Percentiles rank a stretch among this genome's conserved stretches.
Evolutionary conservation across 805 yeast genomes (phyloP).

Genomic region (Spathaspora sp.): DNA sequence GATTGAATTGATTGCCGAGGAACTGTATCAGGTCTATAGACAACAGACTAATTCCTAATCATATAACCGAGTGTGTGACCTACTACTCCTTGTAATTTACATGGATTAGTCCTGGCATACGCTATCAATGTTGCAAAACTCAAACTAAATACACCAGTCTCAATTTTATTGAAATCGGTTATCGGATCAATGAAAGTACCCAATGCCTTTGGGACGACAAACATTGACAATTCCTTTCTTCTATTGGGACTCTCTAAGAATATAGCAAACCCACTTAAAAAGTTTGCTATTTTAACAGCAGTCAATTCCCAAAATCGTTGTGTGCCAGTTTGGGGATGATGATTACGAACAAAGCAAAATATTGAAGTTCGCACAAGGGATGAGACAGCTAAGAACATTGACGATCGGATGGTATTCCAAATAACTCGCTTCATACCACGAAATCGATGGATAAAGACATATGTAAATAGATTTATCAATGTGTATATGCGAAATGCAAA

Average conservation of each 20-base stretch:
- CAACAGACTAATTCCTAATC: conserved; percentile 1
- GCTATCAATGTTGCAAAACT: conserved; percentile 30
- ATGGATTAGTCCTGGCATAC: conserved; percentile 20
- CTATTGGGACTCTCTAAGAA: conserved; percentile 30
- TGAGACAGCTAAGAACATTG: conserved; percentile 33
- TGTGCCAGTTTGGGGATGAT: conserved; percentile 28
- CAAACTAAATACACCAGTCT: conserved; percentile 22
- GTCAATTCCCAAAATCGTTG: conserved; percentile 25
- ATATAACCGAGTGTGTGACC: conserved; percentile 21
- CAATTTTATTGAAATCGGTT: conserved; percentile 15
- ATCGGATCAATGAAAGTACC: conserved; percentile 23
- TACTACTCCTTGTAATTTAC: conserved; percentile 27
- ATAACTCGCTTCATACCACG: conserved; percentile 2
- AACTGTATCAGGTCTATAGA: conserved; percentile 14
- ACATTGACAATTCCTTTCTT: conserved; percentile 40
- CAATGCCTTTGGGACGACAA: conserved; percentile 35
- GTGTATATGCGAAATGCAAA: conserved; percentile 33
- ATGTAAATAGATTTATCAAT: conserved; percentile 29
- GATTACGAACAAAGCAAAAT: conserved; percentile 33
- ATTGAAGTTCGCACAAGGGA: conserved; percentile 37
- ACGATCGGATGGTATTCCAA: conserved; percentile 26
- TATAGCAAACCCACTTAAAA: conserved; percentile 32
- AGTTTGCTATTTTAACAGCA: conserved; percentile 4
- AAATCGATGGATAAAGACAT: conserved; percentile 3
- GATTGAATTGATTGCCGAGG: conserved; percentile 57